These are phyloP conservation scores for Ophiocordyceps australis DNA, from an alignment of 2,329 filamentous ascomycete species.

Conservation along the genomic window DNA sequence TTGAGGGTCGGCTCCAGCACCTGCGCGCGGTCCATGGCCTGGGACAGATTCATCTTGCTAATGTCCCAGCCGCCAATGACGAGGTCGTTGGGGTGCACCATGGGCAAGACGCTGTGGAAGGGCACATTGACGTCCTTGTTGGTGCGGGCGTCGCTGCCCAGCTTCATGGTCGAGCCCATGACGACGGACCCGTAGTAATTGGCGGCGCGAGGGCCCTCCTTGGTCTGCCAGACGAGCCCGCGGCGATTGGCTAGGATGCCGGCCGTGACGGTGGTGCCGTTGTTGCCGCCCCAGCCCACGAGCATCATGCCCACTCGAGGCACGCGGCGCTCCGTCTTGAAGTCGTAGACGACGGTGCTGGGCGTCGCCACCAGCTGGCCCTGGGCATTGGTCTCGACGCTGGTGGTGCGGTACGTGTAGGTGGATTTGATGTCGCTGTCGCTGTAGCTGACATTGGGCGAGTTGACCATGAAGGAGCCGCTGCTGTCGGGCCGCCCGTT, in stretches of 20 bases:
- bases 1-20: constrained; percentile 95
- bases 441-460: constrained; percentile 84
- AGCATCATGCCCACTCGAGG: constrained; percentile 95
- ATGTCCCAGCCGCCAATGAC: constrained; percentile 97
- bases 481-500: constrained; percentile 28
- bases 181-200: constrained; percentile 98
- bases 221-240: constrained; percentile 77
- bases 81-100: constrained; percentile 94
- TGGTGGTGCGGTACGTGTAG: constrained; percentile 93
- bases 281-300: constrained; percentile 96
- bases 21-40: constrained; percentile 87
- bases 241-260: constrained; percentile 93
- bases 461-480: constrained; percentile 70
- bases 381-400: constrained; percentile 49
- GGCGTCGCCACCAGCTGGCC: constrained; percentile 73
- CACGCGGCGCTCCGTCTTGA: constrained; percentile 89
- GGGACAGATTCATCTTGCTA: constrained; percentile 71
- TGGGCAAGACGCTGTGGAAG: constrained; percentile 83
- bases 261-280: constrained; percentile 90
- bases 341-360: constrained; percentile 82
- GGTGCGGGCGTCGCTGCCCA: constrained; percentile 72
- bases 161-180: constrained; percentile 95
- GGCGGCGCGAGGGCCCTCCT: constrained; percentile 65
- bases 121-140: constrained; percentile 87
- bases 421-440: constrained; percentile 77